Conservation (phyloP, 2,329 filamentous ascomycete genomes). For the Ceratocystis papillata region DNA sequence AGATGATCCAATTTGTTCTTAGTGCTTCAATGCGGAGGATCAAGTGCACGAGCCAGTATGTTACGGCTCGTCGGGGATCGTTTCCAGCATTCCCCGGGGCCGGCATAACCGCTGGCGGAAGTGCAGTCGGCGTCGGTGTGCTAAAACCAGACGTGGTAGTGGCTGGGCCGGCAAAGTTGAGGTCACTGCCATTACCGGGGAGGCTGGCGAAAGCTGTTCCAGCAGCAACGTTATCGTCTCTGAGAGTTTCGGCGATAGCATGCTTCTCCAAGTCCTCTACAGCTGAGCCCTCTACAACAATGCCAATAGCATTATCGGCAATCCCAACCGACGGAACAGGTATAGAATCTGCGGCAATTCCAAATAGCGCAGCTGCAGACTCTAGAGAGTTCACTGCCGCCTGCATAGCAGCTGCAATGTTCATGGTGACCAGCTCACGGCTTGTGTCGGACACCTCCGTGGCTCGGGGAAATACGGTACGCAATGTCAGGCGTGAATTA, state of each 20-base stretch:
- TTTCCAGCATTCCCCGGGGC: not conserved
- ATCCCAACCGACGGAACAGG: not conserved
- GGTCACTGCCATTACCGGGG: not conserved
- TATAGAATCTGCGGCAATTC: not conserved
- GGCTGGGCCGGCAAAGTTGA: too few relatives aligned
- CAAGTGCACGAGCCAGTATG: slow-evolving; percentile 1
- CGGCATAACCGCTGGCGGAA: too few relatives aligned
- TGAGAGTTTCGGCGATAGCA: too few relatives aligned
- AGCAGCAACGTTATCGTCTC: not conserved
- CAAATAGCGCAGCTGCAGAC: not conserved
- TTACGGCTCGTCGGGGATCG: not conserved
- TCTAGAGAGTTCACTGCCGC: not conserved
- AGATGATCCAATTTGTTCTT: not conserved
- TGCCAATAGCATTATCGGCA: too few relatives aligned
- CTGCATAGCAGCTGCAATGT: not conserved
- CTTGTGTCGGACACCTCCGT: not conserved
- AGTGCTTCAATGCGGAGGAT: not conserved
- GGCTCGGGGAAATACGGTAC: not conserved
- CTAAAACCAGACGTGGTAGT: too few relatives aligned
- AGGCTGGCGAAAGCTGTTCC: not conserved
- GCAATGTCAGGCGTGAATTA: not conserved
- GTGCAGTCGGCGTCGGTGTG: too few relatives aligned
- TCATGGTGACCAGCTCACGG: not conserved
- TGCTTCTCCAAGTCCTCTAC: too few relatives aligned
- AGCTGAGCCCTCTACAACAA: too few relatives aligned